Evolutionary conservation across 2,329 filamentous ascomycete genomes (phyloP).

Genomic region (Periconia sp.): DNA sequence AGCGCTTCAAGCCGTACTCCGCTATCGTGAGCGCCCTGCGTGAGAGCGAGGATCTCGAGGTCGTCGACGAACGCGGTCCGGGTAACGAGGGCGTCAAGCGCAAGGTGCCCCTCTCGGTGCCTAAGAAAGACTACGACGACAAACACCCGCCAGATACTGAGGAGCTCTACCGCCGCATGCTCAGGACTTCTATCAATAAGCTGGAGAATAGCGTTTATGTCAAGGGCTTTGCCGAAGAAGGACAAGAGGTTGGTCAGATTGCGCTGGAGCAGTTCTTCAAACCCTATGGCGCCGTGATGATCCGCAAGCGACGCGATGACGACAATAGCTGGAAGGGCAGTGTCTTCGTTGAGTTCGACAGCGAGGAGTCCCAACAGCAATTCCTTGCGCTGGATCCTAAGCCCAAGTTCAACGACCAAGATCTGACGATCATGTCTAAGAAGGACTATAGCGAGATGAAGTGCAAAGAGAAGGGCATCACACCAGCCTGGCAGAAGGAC

Average conservation of each 20-base stretch:
- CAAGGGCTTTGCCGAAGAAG: slow-evolving; percentile 90
- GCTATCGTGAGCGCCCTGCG: slow-evolving; percentile 84
- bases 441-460: slow-evolving; percentile 73
- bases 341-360: slow-evolving; percentile 90
- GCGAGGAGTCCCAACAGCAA: slow-evolving; percentile 76
- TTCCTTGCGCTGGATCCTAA: slow-evolving; percentile 82
- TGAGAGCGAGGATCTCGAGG: slow-evolving; percentile 73
- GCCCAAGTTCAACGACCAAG: slow-evolving; percentile 82
- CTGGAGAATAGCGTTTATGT: slow-evolving; percentile 83
- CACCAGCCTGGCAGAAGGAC: slow-evolving; percentile 46
- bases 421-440: slow-evolving; percentile 86
- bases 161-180: slow-evolving; percentile 57
- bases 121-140: slow-evolving; percentile 39
- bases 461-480: slow-evolving; percentile 53
- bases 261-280: slow-evolving; percentile 93
- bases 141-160: slow-evolving; percentile 23
- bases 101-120: slow-evolving; percentile 66
- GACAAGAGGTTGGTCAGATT: slow-evolving; percentile 84
- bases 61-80: slow-evolving; percentile 67
- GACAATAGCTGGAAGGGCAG: slow-evolving; percentile 87
- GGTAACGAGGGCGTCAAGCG: slow-evolving; percentile 63
- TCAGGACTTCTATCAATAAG: slow-evolving; percentile 65
- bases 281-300: slow-evolving; percentile 76
- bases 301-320: slow-evolving; percentile 82
- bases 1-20: slow-evolving; percentile 85